Conservation (phyloP, 257 asterid genomes). For the Scutellaria galericulata region DNA sequence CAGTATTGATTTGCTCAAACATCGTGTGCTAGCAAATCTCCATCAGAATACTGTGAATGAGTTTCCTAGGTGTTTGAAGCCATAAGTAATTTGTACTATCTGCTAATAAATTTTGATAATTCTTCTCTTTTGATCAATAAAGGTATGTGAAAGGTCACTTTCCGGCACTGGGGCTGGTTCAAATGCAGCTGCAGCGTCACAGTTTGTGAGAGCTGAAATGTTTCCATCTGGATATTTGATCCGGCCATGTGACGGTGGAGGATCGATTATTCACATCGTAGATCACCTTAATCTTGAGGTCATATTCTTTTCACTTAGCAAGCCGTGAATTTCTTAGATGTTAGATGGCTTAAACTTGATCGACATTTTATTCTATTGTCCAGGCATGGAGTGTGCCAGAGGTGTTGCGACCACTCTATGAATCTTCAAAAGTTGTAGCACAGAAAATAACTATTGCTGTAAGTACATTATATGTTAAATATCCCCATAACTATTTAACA, state of each 20-base stretch:
- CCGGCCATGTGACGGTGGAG: constrained; percentile 96
- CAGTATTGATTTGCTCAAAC: background rate
- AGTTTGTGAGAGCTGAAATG: constrained; percentile 87
- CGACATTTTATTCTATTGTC: constrained; percentile 18
- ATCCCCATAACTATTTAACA: background rate
- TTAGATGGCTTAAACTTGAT: background rate
- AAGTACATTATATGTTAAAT: constrained; percentile 35
- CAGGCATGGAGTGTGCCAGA: constrained; percentile 99
- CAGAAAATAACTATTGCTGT: constrained; percentile 93
- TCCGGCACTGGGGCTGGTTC: constrained; percentile 95
- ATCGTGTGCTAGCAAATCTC: background rate
- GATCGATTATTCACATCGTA: constrained; percentile 93
- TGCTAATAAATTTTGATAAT: constrained; percentile 24
- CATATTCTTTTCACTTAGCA: background rate
- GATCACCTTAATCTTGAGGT: constrained; percentile 95
- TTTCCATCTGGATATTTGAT: constrained; percentile 93
- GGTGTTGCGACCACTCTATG: constrained; percentile 94
- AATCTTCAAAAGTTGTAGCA: constrained; percentile 85
- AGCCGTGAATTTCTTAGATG: background rate
- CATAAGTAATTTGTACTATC: background rate
- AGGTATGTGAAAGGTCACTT: constrained; percentile 95
- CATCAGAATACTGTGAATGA: background rate
- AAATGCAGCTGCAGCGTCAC: constrained; percentile 71
- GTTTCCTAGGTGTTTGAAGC: constrained; percentile 4
- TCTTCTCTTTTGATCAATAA: constrained; percentile 31